Percentiles rank a stretch among this genome's conserved stretches.
Conservation (phyloP, 2,329 filamentous ascomycete species). For the Botrytis galanthina region DNA sequence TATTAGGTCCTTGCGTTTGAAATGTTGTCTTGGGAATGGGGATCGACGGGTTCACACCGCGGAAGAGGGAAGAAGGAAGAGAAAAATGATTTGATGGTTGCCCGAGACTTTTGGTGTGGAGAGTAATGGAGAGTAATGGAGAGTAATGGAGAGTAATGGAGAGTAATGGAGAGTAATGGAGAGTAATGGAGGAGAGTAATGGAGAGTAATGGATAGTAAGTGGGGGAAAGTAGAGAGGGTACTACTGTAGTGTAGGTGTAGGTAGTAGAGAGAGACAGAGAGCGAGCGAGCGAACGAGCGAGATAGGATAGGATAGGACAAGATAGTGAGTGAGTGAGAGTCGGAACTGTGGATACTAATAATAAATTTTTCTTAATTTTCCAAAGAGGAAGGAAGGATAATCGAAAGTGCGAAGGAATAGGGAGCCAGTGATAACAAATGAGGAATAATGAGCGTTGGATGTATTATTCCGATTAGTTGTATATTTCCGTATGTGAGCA, state of each 20-base stretch:
- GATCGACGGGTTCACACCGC: constrained; percentile 19
- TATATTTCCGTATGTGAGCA: background rate
- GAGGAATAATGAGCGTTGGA: background rate
- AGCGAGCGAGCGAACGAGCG: background rate
- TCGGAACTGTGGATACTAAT: constrained; percentile 9
- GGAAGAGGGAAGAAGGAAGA: constrained; percentile 2
- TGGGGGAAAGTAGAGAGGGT: constrained; percentile 7
- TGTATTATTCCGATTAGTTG: background rate
- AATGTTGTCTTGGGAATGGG: background rate
- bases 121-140: no score
- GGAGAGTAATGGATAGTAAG: no score
- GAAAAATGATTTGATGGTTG: constrained; percentile 7
- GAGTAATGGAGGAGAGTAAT: no score
- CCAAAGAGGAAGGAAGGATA: background rate
- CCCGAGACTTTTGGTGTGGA: constrained; percentile 7
- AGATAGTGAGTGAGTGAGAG: background rate
- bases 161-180: no score
- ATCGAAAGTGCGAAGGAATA: background rate
- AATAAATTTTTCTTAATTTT: background rate
- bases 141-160: no score
- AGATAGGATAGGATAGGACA: background rate
- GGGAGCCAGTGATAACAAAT: background rate
- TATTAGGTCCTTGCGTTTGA: constrained; percentile 17
- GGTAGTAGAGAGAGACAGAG: background rate
- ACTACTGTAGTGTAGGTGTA: background rate